Evolutionary conservation across 1,139 yeast genomes (phyloP).

Genomic region (Zygosaccharomyces sapae): DNA sequence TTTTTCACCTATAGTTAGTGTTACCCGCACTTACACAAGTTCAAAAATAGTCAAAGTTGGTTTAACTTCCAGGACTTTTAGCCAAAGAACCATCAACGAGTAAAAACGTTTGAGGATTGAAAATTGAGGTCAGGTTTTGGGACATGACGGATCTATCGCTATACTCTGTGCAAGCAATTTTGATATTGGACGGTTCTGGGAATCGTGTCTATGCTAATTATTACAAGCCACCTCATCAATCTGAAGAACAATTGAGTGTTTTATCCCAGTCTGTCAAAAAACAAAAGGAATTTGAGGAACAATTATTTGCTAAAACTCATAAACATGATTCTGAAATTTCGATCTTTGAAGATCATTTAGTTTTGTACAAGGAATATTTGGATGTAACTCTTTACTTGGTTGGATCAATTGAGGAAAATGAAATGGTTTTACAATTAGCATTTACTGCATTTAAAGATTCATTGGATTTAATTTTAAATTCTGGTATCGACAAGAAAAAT

Average conservation of each 20-base stretch:
- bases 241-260: conserved; percentile 25
- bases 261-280: conserved; percentile 48
- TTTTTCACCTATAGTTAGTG: neutral
- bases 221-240: conserved; percentile 59
- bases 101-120: neutral
- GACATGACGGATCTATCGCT: conserved; percentile 63
- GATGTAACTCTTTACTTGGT: conserved; percentile 71
- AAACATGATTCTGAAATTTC: conserved; percentile 79
- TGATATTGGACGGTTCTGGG: conserved; percentile 80
- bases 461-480: conserved; percentile 68
- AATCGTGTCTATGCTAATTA: conserved; percentile 80
- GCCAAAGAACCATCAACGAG: conserved; percentile 13
- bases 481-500: conserved; percentile 73
- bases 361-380: conserved; percentile 75
- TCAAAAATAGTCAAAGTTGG: conserved; percentile 1
- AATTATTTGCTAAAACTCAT: conserved; percentile 67
- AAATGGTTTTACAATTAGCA: conserved; percentile 72
- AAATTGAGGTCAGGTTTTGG: too few species aligned
- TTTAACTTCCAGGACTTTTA: conserved; percentile 4
- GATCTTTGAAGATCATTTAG: conserved; percentile 70
- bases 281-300: conserved; percentile 73
- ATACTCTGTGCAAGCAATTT: conserved; percentile 71
- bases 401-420: conserved; percentile 78
- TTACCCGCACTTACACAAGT: conserved; percentile 4
- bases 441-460: conserved; percentile 78